Conservation (phyloP, 169 alveolate species). For the Perkinsus marinus region DNA sequence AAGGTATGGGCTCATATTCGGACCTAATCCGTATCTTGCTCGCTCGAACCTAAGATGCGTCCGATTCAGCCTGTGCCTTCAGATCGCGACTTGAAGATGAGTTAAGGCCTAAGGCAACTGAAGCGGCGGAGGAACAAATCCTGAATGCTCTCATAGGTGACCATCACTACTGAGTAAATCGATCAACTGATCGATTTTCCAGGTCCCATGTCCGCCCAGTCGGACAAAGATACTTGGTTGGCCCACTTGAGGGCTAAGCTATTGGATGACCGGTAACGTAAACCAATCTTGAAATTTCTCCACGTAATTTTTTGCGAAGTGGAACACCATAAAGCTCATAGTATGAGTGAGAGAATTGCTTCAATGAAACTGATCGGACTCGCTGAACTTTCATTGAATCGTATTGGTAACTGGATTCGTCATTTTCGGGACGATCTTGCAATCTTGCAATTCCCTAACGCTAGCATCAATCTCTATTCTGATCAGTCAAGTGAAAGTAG, state of each 20-base stretch:
- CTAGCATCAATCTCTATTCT: background rate
- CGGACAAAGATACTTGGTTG: conserved; percentile 38
- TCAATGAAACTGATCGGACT: too few species aligned
- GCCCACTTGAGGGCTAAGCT: conserved; percentile 40
- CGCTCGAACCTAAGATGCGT: background rate
- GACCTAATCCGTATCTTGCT: background rate
- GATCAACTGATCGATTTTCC: background rate
- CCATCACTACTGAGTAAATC: background rate
- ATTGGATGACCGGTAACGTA: conserved; percentile 27
- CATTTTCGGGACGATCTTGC: too few species aligned
- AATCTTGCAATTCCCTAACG: too few species aligned
- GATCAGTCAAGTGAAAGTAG: background rate
- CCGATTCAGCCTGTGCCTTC: background rate
- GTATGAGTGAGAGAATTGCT: too few species aligned
- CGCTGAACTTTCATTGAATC: too few species aligned
- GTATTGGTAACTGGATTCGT: too few species aligned
- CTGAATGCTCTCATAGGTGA: conserved; percentile 39
- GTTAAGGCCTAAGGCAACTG: conserved; percentile 32
- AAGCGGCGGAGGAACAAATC: conserved; percentile 41
- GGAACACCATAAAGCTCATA: too few species aligned
- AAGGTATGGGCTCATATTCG: background rate
- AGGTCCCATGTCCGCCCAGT: background rate
- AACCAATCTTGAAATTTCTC: background rate
- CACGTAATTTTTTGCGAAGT: too few species aligned
- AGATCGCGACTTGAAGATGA: conserved; percentile 19